phyloP scores from a whole-genome alignment of 176 grass and related monocot genomes.

The Thalia dealbata region DNA sequence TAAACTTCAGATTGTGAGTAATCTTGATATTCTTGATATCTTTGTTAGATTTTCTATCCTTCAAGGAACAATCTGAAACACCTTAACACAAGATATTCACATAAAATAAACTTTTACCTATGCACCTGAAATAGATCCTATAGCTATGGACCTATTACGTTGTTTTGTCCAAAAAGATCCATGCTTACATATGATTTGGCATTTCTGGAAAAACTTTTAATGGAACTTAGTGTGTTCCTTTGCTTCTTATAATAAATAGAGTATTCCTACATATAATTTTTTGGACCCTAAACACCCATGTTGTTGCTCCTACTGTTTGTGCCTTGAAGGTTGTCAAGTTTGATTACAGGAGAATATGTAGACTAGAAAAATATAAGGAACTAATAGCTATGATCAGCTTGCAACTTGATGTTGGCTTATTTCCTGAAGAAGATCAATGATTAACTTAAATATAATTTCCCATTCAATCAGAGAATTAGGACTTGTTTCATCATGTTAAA shows the following conservation, averaged over 20 bases:
- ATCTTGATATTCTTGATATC: background rate
- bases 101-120: background rate
- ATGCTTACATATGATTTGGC: background rate
- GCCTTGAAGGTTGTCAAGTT: background rate
- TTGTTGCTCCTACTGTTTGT: background rate
- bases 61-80: background rate
- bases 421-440: background rate
- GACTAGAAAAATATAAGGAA: background rate
- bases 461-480: background rate
- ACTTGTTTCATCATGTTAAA: no score
- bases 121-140: background rate
- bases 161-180: background rate
- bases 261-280: background rate
- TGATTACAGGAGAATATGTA: background rate
- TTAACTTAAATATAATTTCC: background rate
- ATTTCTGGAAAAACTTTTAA: background rate
- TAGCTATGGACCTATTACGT: background rate
- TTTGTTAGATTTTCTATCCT: background rate
- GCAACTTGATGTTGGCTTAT: background rate
- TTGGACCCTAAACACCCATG: background rate
- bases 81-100: background rate
- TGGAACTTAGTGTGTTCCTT: background rate
- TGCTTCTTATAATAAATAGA: background rate
- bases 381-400: background rate
- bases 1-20: conserved; percentile 74